phyloP scores from a whole-genome alignment of 2,329 filamentous ascomycete genomes.

The Fusarium temperatum region DNA sequence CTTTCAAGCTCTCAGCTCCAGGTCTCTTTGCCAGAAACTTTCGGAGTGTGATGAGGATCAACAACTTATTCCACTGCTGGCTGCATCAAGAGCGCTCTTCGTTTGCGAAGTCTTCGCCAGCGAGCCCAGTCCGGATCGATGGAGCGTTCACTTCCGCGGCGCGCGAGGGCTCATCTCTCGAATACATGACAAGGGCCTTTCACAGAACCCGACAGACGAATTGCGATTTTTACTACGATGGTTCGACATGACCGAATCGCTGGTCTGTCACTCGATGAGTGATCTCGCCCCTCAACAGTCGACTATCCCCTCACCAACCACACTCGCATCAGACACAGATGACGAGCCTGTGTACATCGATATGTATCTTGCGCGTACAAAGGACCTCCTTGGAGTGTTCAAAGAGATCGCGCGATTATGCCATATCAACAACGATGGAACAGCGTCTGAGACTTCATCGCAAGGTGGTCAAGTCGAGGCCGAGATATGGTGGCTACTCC shows the following conservation, averaged over 20 bases:
- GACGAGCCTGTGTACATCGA: constrained; percentile 27
- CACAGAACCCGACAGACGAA: constrained; percentile 16
- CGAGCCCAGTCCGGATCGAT: constrained; percentile 27
- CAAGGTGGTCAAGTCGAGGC: not conserved
- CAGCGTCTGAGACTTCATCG: not conserved
- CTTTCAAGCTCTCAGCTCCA: constrained; percentile 31
- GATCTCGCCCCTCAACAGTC: constrained; percentile 23
- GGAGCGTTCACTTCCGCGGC: constrained; percentile 31
- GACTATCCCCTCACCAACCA: constrained; percentile 23
- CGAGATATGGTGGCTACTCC: constrained; percentile 19
- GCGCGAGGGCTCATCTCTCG: constrained; percentile 22
- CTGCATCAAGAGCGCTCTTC: constrained; percentile 19
- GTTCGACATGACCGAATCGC: constrained; percentile 32
- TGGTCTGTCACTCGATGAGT: constrained; percentile 24
- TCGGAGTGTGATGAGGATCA: constrained; percentile 23
- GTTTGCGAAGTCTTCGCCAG: constrained; percentile 33
- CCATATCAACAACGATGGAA: not conserved
- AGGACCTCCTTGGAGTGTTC: constrained; percentile 19
- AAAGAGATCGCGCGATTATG: constrained; percentile 27
- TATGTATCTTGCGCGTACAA: constrained; percentile 30
- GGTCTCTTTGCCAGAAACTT: constrained; percentile 21
- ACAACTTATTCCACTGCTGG: constrained; percentile 18
- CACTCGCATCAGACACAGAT: not conserved
- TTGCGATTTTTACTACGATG: constrained; percentile 25
- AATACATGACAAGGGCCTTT: constrained; percentile 12